phyloP scores from a whole-genome alignment of 2,329 filamentous ascomycete species.

The Simplicillium sp. region DNA sequence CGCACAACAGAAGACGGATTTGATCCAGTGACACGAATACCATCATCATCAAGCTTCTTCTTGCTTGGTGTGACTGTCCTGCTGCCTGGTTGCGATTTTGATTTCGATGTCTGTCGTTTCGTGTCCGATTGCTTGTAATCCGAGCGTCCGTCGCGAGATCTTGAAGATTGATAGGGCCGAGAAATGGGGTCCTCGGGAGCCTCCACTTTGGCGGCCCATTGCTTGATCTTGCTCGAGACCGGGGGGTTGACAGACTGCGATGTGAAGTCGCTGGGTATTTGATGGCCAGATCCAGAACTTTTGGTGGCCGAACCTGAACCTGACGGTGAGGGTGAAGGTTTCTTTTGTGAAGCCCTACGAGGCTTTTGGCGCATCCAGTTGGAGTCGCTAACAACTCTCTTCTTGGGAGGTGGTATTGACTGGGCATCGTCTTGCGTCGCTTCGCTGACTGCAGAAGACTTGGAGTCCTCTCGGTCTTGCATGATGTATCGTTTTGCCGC shows the following conservation, averaged over 20 bases:
- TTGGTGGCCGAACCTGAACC: constrained; percentile 19
- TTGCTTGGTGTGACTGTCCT: constrained; percentile 1
- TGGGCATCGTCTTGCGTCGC: constrained; percentile 24
- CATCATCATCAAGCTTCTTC: constrained; percentile 15
- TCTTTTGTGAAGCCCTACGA: constrained; percentile 36
- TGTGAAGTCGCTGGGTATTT: constrained; percentile 50
- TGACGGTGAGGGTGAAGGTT: constrained; percentile 21
- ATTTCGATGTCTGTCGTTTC: neutral
- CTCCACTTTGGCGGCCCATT: constrained; percentile 51
- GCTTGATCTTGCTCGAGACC: constrained; percentile 49
- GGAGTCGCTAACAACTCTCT: constrained; percentile 85
- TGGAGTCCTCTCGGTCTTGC: constrained; percentile 12
- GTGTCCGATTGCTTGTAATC: constrained; percentile 16
- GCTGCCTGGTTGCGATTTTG: too few species aligned
- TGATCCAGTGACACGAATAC: constrained; percentile 17
- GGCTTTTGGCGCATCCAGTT: constrained; percentile 67
- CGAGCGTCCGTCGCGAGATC: constrained; percentile 5
- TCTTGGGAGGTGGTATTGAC: constrained; percentile 62
- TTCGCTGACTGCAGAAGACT: constrained; percentile 9
- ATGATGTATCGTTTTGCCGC: constrained; percentile 19
- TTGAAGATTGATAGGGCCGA: neutral
- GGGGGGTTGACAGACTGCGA: constrained; percentile 42
- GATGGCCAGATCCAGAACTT: constrained; percentile 8
- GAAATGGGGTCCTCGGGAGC: constrained; percentile 26
- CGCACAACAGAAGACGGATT: constrained; percentile 3